Evolutionary conservation across 352 stramenopile species (phyloP).

Genomic region (Pythium insidiosum): DNA sequence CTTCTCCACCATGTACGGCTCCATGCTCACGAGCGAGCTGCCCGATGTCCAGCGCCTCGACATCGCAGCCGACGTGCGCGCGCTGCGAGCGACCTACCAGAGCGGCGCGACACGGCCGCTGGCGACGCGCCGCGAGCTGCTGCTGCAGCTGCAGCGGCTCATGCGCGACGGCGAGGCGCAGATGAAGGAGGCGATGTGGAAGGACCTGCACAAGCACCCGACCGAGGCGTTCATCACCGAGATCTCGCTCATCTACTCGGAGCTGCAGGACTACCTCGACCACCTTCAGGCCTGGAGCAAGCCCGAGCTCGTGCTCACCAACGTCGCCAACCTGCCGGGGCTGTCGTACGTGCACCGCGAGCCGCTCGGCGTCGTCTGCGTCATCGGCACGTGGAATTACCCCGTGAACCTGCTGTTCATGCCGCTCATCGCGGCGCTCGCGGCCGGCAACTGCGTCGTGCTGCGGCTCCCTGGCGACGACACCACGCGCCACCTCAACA

Average conservation of each 20-base stretch:
- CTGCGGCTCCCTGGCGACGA: conserved; percentile 89
- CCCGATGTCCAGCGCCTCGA: too few species aligned
- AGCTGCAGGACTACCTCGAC: conserved; percentile 64
- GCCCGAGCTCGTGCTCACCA: conserved; percentile 41
- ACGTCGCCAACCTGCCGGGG: conserved; percentile 42
- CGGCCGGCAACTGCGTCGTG: conserved; percentile 88
- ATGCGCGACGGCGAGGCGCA: conserved; percentile 35
- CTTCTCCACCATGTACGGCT: too few species aligned
- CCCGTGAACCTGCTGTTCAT: conserved; percentile 69
- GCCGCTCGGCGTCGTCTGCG: conserved; percentile 73
- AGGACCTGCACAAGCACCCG: conserved; percentile 59
- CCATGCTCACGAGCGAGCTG: too few species aligned
- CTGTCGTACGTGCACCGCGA: conserved; percentile 45
- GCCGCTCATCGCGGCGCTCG: conserved; percentile 73
- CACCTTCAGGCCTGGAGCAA: conserved; percentile 47
- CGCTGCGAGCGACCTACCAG: conserved; percentile 40
- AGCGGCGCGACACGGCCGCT: conserved; percentile 33
- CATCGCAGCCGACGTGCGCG: conserved; percentile 35
- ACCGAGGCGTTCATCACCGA: conserved; percentile 61
- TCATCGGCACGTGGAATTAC: conserved; percentile 91
- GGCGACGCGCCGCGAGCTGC: conserved; percentile 23
- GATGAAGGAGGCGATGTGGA: conserved; percentile 42
- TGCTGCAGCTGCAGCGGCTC: conserved; percentile 35
- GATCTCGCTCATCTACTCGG: conserved; percentile 29
- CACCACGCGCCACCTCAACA: conserved; percentile 39